Conservation (phyloP, 2,329 filamentous ascomycete genomes). For the Trichophyton simii region DNA sequence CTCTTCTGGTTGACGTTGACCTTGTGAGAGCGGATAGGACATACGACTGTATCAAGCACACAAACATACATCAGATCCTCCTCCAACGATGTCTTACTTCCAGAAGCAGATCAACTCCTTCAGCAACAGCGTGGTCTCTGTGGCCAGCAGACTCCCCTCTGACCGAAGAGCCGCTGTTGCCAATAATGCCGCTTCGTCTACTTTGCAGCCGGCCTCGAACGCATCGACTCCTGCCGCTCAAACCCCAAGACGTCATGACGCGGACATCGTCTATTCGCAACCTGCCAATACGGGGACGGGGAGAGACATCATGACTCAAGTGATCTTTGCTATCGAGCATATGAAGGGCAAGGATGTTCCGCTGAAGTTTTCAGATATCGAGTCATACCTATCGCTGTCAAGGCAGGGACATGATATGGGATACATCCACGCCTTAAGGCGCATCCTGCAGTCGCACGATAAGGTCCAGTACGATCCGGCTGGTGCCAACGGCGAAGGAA, state of each 20-base stretch:
- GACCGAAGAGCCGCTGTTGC: constrained; percentile 39
- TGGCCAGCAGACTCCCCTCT: constrained; percentile 50
- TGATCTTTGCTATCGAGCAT: constrained; percentile 75
- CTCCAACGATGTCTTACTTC: constrained; percentile 48
- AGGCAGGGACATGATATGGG: constrained; percentile 46
- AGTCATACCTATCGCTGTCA: constrained; percentile 65
- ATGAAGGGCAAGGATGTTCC: constrained; percentile 58
- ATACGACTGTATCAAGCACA: too few relatives aligned
- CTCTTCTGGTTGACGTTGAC: not conserved
- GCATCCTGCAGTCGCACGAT: constrained; percentile 54
- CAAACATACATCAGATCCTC: not conserved
- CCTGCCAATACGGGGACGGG: constrained; percentile 64
- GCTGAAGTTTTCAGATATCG: constrained; percentile 61
- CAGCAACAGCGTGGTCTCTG: constrained; percentile 49
- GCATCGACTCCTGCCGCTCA: constrained; percentile 29
- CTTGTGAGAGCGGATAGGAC: not conserved
- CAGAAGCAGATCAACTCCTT: constrained; percentile 54
- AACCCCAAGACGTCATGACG: constrained; percentile 50
- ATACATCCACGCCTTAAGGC: constrained; percentile 50
- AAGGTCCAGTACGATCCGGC: constrained; percentile 47
- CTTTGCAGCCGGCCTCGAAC: constrained; percentile 25
- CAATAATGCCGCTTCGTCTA: constrained; percentile 41
- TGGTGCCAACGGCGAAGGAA: constrained; percentile 55
- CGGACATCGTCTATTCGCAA: constrained; percentile 55
- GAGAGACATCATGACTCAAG: constrained; percentile 70